Base-by-base conservation (phyloP, 108 stramenopile species). In the Cyclotella atomus region DNA sequence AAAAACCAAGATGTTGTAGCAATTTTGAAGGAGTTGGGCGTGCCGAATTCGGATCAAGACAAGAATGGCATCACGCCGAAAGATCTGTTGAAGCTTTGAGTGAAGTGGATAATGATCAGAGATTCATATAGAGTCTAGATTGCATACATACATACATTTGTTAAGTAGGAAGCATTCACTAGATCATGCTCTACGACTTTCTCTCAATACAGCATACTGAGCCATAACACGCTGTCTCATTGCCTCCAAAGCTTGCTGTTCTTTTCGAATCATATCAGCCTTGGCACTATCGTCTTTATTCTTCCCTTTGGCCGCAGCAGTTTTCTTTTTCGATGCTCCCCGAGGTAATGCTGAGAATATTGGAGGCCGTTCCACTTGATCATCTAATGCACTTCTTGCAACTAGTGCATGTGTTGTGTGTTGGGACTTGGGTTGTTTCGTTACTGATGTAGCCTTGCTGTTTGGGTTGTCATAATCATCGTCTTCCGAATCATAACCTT, bases 11-110 rank as follows among this genome's bases (percentile, higher is more conserved):
- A 91, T 33, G 89, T 94, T 20, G 91, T 92, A n/a, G 84, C 89
- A 47, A 71, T 90, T 67, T 76, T 96, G 67, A 91, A 90, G 87
- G 83, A 84, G 59, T 69, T 77, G 52, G 93, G 93, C 16, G 93
- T 94, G 10, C 89, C 86, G n/a, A 84, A 91, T 50, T 91, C 82
- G 2, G 91, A 92, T 54, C 85, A 88, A 34, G 95, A 96, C 68
- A 77, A 83, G 33, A 73, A 86, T 61, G 95, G 95, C 35, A 59
- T 85, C 27, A 85, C 92, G 2, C 93, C 95, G 2, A 82, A 81
- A 25, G 92, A 94, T 70, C 59, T 94, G 1, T 80, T 92, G 41
- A 84, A 89, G n/a, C n/a, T n/a, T n/a, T n/a, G n/a, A n/a, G n/a
- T n/a, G n/a, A n/a, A n/a, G n/a, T n/a, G n/a, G n/a, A n/a, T n/a